These are phyloP conservation scores for Aspergillus sp. DNA, from an alignment of 2,329 filamentous ascomycete genomes.

Conservation along the genomic window DNA sequence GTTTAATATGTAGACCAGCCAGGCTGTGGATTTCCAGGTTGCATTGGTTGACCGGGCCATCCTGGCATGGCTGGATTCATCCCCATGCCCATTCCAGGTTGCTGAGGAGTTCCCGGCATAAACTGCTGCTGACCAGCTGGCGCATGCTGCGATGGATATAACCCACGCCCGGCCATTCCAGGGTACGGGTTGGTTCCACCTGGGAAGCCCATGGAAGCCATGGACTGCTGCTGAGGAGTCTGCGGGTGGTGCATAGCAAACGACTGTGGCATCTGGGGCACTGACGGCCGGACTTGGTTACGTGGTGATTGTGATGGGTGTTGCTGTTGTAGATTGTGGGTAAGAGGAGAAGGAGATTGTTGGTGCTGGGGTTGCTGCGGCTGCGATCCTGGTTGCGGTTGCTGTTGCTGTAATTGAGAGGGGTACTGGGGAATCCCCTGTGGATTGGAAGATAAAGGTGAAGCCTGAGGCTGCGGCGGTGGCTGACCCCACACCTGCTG, in stretches of 20 bases:
- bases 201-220: conserved; percentile 39
- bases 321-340: conserved; percentile 33
- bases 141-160: conserved; percentile 39
- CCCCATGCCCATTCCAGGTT: conserved; percentile 35
- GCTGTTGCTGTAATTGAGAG: conserved; percentile 41
- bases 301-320: conserved; percentile 46
- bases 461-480: conserved; percentile 63
- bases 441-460: conserved; percentile 47
- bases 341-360: conserved; percentile 36
- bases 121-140: conserved; percentile 36
- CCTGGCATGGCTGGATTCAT: conserved; percentile 39
- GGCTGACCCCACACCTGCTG: conserved; percentile 68
- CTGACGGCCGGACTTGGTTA: conserved; percentile 37
- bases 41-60: conserved; percentile 38
- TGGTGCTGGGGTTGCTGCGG: conserved; percentile 6
- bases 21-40: conserved; percentile 38
- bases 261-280: conserved; percentile 38
- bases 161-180: conserved; percentile 33
- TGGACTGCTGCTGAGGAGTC: conserved; percentile 32
- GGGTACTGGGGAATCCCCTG: conserved; percentile 44
- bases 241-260: conserved; percentile 39
- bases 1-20: conserved; percentile 40
- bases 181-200: conserved; percentile 34
- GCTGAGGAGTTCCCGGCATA: conserved; percentile 36
- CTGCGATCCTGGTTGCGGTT: conserved; percentile 21